Base-by-base conservation (phyloP, 768 basidiomycete genomes). In the Leccinum fibrillosum region DNA sequence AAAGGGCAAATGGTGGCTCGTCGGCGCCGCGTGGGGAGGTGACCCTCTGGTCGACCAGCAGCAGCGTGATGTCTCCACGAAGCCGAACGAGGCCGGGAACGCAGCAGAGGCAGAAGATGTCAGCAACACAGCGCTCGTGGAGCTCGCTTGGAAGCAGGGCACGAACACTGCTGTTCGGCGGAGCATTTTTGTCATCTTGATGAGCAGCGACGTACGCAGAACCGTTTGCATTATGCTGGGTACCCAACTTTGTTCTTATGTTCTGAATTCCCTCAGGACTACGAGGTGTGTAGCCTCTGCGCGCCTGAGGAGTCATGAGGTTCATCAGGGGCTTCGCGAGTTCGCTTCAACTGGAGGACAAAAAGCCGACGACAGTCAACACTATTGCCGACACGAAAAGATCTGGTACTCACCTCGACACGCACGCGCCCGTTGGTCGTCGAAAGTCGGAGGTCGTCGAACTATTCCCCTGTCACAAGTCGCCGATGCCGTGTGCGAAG, bases 1-100 rank as follows among this genome's bases (percentile, higher is more conserved):
- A 11, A 90, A 86, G 68, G 97, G 95, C 5, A 97, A 97, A 76
- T 98, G 97, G 97, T 98, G 97, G 96, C 80, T 98, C 2, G 92
- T 98, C 35, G 97, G 96, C 17, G 93, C 96, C 1, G 96, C 92
- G 1, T 99, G 96, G 96, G 82, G 82, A 32, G 95, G 95, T 2
- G 87, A 98, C 66, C 95, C 97, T 8, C 81, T 98, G 4, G 79
- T 87, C 19, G 95, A 98, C 56, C 82, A 80, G 47, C 82, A 80
- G 47, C 82, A 82, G 57, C 78, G 74, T 4, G 71, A 68, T 8
- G 51, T 64, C 47, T 60, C 67, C 35, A 63, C 55, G 52, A 54
- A 45, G 10, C 52, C 49, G 13, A 55, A 64, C 54, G 65, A 72
- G 49, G 67, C 72, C 44, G 65, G 62, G 17, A 64, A 64, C 54